Base-by-base conservation (phyloP, 2,329 filamentous ascomycete species). In the Cordyceps javanica region DNA sequence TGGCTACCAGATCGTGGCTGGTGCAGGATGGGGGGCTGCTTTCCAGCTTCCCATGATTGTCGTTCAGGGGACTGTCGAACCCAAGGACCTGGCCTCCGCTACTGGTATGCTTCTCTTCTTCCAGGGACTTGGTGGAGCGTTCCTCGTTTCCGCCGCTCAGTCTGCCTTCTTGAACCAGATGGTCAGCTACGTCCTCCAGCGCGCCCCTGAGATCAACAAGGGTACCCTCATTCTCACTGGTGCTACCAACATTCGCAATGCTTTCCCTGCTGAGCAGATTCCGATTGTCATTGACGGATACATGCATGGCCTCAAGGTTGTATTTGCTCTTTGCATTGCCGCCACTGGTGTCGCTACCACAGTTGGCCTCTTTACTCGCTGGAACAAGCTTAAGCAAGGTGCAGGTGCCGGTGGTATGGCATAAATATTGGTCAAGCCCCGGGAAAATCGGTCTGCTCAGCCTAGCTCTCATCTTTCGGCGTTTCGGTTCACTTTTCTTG, bases 281-380 rank as follows among this genome's bases (percentile, higher is more conserved):
- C 65, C 71, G 0, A 72, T 75, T 0, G 83, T 89, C 41, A 74
- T 88, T 26, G 62, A 69, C 0, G 83, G 82, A 0, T 90, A 90
- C 71, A 88, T 81, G 63, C 71, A 81, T 55, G 82, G 82, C 0
- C 81, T 87, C 63, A 84, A 86, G 65, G 83, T 87, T 8, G 76
- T 78, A 5, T 81, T 85, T 39, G 86, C 83, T 10, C 74, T 86
- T 61, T 77, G 77, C 14, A 74, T 78, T 21, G 67, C 85, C 5
- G 78, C 76, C 30, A 75, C 70, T 2, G 75, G 75, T 3, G 54
- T 77, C 26, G 69, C 75, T 0, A 67, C 73, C 5, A 34, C 75
- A 3, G 57, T 75, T 19, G 66, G 66, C 16, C 58, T 74, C 5
- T 65, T 60, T 26, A 71, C 70, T 9, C 67, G 66, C 26, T 78